Base-by-base conservation (phyloP, 495 filamentous ascomycete species). In the Hyaloscypha variabilis region DNA sequence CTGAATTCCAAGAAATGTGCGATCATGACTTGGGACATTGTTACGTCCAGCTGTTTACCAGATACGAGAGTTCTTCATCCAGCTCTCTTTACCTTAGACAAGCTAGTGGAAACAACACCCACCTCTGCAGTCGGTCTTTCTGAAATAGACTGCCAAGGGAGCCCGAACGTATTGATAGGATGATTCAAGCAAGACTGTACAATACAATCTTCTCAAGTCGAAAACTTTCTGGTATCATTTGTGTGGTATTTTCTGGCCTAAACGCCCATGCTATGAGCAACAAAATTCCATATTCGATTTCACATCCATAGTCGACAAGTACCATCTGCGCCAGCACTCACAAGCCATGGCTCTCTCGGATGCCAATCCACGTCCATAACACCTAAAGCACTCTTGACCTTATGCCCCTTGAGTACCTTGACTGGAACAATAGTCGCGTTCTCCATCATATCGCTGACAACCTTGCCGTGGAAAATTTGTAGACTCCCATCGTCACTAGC, bases 351-450 rank as follows among this genome's bases (percentile, higher is more conserved):
- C 78, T 97, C 91, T 51, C 84, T 84, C 21, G 91, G 91, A 81
- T 97, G 94, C 95, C 95, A 99, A 68, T 94, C 93, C 29, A 97
- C 78, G 76, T 97, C 96, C 78, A 98, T 78, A 25, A 99, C 93
- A 55, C 95, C 95, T 58, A 99, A 80, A 68, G 89, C 90, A 70
- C 79, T 85, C 71, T 84, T 87, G 2, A 94, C 88, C 78, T 88
- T 88, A 79, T 99, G 95, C 3, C 95, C 95, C 77, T 86, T 89
- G 64, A 99, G 83, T 69, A 96, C 90, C 84, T 97, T 98, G 67
- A 98, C 84, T 19, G 96, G 95, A 52, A 98, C 95, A 71, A 99
- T 96, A 49, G 88, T 92, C 25, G 95, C 92, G 76, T 97, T 97
- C 81, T 96, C 93, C 82, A 98, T 89, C 79, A 96, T 81, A 74